These are phyloP conservation scores for Symbiodinium pilosum DNA, from an alignment of 73 alveolate species.

Conservation along the genomic window DNA sequence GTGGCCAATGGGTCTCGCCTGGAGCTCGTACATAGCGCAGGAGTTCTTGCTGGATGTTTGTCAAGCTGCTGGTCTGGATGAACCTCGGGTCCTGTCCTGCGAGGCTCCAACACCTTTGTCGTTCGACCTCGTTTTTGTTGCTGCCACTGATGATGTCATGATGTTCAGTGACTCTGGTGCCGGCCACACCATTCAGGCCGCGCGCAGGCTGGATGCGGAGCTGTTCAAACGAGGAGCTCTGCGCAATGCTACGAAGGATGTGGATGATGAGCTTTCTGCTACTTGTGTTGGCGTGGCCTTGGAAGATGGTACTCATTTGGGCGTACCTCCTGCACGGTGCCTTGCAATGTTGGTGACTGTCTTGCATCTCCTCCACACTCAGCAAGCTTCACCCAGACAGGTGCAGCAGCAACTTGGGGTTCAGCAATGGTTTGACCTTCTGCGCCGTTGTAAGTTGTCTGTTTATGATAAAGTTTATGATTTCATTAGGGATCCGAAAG, in stretches of 20 bases:
- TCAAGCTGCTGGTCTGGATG: background rate
- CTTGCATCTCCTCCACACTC: background rate
- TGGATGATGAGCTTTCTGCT: background rate
- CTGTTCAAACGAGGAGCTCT: background rate
- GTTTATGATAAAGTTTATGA: conserved; percentile 6
- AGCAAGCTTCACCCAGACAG: background rate
- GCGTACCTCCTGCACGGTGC: background rate
- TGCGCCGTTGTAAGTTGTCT: conserved; percentile 24
- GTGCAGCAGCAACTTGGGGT: conserved; percentile 27
- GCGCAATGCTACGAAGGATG: background rate
- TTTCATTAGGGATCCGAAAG: background rate
- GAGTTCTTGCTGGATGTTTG: background rate
- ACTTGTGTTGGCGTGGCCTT: background rate
- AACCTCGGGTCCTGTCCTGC: background rate
- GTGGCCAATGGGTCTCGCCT: background rate
- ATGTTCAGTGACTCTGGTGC: background rate
- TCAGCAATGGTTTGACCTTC: conserved; percentile 24
- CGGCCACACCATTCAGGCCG: background rate
- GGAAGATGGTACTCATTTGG: background rate
- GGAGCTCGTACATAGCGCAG: conserved; percentile 3
- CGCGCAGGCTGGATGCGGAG: background rate
- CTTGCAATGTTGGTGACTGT: background rate
- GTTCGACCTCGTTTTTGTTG: background rate
- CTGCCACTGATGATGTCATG: conserved; percentile 5
- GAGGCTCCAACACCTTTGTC: background rate